Conservation (phyloP, 352 stramenopile genomes). For the Phytopythium sindhum region DNA sequence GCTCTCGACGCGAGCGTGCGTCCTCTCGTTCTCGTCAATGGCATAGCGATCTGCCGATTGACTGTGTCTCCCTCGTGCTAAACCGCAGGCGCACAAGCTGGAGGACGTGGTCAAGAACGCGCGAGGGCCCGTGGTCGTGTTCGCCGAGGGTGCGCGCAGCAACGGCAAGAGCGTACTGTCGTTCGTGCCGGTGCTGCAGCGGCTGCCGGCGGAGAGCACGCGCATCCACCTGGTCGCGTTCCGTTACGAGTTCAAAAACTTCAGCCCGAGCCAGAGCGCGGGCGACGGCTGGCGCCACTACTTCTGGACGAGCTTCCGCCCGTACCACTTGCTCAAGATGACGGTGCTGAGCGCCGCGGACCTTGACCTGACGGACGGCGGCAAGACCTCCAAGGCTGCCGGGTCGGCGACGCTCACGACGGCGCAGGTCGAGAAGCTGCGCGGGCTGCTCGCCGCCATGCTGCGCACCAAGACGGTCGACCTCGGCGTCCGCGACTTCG, state of each 20-base stretch:
- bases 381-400: constrained; percentile 21
- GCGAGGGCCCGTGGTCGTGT: constrained; percentile 64
- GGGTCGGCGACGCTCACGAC: constrained; percentile 33
- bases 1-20: constrained; percentile 31
- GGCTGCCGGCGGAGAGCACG: constrained; percentile 28
- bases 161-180: constrained; percentile 75
- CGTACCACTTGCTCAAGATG: constrained; percentile 64
- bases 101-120: constrained; percentile 60
- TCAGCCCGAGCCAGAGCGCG: constrained; percentile 69
- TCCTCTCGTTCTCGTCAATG: background rate
- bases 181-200: constrained; percentile 70
- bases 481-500: constrained; percentile 61
- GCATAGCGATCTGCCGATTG: no score
- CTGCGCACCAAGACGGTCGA: constrained; percentile 76
- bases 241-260: constrained; percentile 74
- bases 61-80: background rate
- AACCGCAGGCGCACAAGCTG: constrained; percentile 42
- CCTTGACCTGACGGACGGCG: constrained; percentile 47
- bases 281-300: constrained; percentile 55
- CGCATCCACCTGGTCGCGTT: constrained; percentile 75
- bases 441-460: constrained; percentile 68
- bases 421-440: constrained; percentile 58
- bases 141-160: constrained; percentile 72
- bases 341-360: constrained; percentile 62
- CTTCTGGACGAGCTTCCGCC: constrained; percentile 62